These are phyloP conservation scores for Grifola frondosa DNA, from an alignment of 1,284 basidiomycete species.

Conservation along the genomic window DNA sequence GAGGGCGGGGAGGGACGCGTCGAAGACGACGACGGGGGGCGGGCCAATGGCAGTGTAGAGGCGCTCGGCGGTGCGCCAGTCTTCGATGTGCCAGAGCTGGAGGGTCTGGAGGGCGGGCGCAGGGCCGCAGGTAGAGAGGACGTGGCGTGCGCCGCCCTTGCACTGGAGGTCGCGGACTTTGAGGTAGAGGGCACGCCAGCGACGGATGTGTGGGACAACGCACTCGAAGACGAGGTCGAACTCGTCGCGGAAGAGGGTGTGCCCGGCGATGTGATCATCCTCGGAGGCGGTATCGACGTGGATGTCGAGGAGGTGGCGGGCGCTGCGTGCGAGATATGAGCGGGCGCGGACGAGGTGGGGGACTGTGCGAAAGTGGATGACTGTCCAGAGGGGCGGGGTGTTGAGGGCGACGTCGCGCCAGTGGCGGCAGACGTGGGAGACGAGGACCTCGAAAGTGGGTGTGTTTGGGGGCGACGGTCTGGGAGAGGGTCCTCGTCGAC, in stretches of 20 bases:
- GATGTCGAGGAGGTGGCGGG: slow-evolving; percentile 46
- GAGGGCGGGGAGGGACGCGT: slow-evolving; percentile 46
- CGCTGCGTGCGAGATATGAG: slow-evolving; percentile 44
- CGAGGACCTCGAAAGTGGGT: slow-evolving; percentile 49
- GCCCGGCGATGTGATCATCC: slow-evolving; percentile 44
- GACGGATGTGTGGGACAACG: slow-evolving; percentile 46
- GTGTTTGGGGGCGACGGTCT: slow-evolving; percentile 30
- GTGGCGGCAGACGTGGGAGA: slow-evolving; percentile 52
- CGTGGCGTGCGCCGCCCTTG: slow-evolving; percentile 50
- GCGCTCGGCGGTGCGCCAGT: slow-evolving; percentile 46
- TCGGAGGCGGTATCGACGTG: slow-evolving; percentile 53
- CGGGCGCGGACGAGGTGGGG: slow-evolving; percentile 47
- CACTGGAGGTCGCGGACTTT: slow-evolving; percentile 56
- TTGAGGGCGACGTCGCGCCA: slow-evolving; percentile 54
- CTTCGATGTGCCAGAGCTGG: slow-evolving; percentile 63
- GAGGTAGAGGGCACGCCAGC: slow-evolving; percentile 58
- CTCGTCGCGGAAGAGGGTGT: slow-evolving; percentile 44
- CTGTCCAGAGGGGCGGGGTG: slow-evolving; percentile 52
- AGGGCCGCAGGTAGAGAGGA: slow-evolving; percentile 47
- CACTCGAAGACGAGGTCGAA: slow-evolving; percentile 49
- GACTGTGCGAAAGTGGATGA: slow-evolving; percentile 49
- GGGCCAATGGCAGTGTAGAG: slow-evolving; percentile 50
- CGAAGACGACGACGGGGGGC: slow-evolving; percentile 56
- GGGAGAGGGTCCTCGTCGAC: slow-evolving; percentile 44
- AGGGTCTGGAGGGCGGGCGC: slow-evolving; percentile 54